Evolutionary conservation across 2,329 filamentous ascomycete species (phyloP).

Genomic region (Neofusicoccum cordaticola): DNA sequence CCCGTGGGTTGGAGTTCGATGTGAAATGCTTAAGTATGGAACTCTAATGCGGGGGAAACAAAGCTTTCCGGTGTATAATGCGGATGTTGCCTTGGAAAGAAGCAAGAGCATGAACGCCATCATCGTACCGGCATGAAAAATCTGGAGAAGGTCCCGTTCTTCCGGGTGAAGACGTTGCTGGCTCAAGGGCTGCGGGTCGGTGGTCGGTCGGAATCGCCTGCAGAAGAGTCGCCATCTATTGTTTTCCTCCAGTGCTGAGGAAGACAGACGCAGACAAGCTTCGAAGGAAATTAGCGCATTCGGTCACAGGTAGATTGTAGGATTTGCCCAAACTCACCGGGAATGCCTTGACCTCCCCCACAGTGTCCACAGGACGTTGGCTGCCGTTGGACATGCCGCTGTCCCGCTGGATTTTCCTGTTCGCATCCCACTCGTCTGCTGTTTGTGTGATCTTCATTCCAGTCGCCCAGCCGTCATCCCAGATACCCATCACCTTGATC

Average conservation of each 20-base stretch:
- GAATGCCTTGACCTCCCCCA: slow-evolving; percentile 94
- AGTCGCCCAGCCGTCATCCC: slow-evolving; percentile 99
- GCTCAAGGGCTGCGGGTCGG: slow-evolving; percentile 6
- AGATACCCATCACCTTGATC: slow-evolving; percentile 96
- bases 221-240: slow-evolving; percentile 71
- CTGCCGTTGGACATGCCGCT: slow-evolving; percentile 88
- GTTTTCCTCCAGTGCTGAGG: slow-evolving; percentile 97
- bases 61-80: neutral
- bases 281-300: slow-evolving; percentile 4
- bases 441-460: slow-evolving; percentile 78
- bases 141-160: neutral
- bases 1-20: neutral
- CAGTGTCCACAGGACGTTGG: slow-evolving; percentile 30
- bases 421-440: slow-evolving; percentile 84
- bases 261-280: slow-evolving; percentile 86
- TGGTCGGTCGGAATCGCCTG: neutral
- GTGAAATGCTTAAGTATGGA: neutral
- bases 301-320: neutral
- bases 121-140: slow-evolving; percentile 14
- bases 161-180: neutral
- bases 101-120: slow-evolving; percentile 16
- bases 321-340: slow-evolving; percentile 47
- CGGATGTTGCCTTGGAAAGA: neutral
- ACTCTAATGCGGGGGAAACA: neutral
- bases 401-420: slow-evolving; percentile 76